Evolutionary conservation across 257 asterid genomes (phyloP), one percentile per base, ranked within the genome.

Genomic region (Avicennia marina): DNA sequence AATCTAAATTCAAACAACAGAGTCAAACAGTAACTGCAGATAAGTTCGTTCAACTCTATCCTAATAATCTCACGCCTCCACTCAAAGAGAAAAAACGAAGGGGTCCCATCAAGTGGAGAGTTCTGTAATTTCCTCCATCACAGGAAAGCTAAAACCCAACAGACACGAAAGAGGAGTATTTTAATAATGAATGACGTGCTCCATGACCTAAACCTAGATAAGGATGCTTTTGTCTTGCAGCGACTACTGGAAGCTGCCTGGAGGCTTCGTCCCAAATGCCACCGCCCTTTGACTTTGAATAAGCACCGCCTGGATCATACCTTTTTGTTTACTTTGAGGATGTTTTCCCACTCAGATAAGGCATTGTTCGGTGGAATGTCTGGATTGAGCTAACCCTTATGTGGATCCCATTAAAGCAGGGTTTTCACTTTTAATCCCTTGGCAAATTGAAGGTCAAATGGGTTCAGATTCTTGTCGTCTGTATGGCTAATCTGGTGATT

Each of bases 141-240:
- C 4, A 42, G n/a, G 24, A 48, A 19, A 50, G 4, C 6, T 7
- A n/a, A 19, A 6, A 40, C 20, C 33, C 7, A 20, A 47, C 13
- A 15, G 20, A 7, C 5, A 7, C n/a, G 11, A 6, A 20, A 7
- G 42, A 1, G 1, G 6, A 24, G 15, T 38, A 49, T 38, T 20
- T 13, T 9, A n/a, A 9, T 46, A 22, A 12, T 26, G 22, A 2
- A 25, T 72, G 75, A 72, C 78, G 75, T 64, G 53, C 18, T 65
- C 71, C 51, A 68, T 76, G 82, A 76, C 76, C 39, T 71, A 53
- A 53, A 26, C 47, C 3, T 29, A 24, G 79, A 72, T 48, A 57
- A 58, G 24, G 79, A 76, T 65, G 32, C 51, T 6, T 6, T 24
- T 8, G 9, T 48, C 48, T 34, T 58, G 33, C 33, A 29, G 33